A percentile compares a stretch with the other conserved stretches of the same genome.
These are phyloP conservation scores for Pseudoneurospora amorphoporcata DNA, from an alignment of 495 filamentous ascomycete species.

Conservation along the genomic window DNA sequence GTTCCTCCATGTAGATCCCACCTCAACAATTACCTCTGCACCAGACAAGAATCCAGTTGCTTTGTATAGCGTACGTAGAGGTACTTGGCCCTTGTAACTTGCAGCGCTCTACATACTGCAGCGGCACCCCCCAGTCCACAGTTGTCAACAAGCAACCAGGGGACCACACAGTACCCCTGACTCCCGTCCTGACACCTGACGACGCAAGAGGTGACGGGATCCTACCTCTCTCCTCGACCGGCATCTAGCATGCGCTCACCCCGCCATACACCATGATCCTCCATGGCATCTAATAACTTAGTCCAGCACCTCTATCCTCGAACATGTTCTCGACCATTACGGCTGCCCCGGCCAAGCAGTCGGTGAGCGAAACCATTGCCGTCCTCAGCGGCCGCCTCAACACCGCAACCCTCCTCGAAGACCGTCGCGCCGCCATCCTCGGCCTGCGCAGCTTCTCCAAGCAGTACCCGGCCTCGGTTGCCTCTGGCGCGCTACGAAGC, in stretches of 20 bases:
- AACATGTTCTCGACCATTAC: constrained; percentile 78
- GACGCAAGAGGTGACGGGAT: not conserved
- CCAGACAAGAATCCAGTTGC: not conserved
- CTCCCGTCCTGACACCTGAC: not conserved
- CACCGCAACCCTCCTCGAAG: constrained; percentile 83
- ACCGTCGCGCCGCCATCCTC: constrained; percentile 84
- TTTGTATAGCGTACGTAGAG: not conserved
- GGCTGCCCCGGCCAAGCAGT: constrained; percentile 90
- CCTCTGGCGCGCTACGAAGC: constrained; percentile 75
- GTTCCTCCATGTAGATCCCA: not conserved
- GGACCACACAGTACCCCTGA: not conserved
- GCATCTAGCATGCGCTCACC: not conserved
- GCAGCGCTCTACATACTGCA: not conserved
- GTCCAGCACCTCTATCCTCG: constrained; percentile 12
- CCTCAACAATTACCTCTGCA: not conserved
- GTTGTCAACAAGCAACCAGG: not conserved
- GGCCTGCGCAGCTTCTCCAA: constrained; percentile 93
- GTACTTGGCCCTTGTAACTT: not conserved
- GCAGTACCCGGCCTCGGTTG: constrained; percentile 91
- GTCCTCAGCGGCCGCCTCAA: constrained; percentile 76
- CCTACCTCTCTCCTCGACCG: not conserved
- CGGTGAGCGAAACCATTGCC: constrained; percentile 84
- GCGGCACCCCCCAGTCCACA: not conserved
- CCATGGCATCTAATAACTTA: constrained; percentile 14
- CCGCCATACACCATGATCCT: not conserved